Percentiles rank a stretch among this genome's conserved stretches.
Evolutionary conservation across 1,284 basidiomycete species (phyloP).

Genomic region (Moesziomyces antarcticus): DNA sequence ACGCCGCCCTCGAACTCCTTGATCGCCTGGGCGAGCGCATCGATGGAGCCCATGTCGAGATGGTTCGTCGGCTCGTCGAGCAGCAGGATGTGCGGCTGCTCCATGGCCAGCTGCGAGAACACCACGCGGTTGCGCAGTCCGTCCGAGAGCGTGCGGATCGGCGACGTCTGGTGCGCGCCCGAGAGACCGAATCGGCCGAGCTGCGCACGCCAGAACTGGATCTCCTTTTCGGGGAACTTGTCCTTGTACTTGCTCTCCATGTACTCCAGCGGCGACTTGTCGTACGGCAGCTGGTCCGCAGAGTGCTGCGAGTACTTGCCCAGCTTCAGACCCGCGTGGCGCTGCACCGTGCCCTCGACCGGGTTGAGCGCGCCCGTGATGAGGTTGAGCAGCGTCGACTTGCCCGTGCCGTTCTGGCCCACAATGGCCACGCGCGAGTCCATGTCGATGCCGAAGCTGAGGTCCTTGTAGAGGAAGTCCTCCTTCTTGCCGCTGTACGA

Average conservation of each 20-base stretch:
- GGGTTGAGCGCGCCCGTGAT: conserved; percentile 88
- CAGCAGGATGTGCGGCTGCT: conserved; percentile 69
- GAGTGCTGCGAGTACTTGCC: conserved; percentile 93
- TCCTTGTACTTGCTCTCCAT: conserved; percentile 74
- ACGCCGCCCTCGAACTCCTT: conserved; percentile 98
- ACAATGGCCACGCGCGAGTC: conserved; percentile 96
- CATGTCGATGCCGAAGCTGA: conserved; percentile 88
- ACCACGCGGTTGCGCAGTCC: conserved; percentile 93
- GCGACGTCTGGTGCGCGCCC: conserved; percentile 89
- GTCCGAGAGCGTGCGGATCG: conserved; percentile 91
- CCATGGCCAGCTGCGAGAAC: conserved; percentile 80
- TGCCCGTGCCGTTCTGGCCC: conserved; percentile 97
- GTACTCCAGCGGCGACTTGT: conserved; percentile 91
- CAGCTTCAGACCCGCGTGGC: conserved; percentile 91
- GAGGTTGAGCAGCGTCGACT: conserved; percentile 95
- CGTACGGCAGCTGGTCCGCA: conserved; percentile 96
- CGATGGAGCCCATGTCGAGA: conserved; percentile 91
- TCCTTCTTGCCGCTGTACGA: conserved; percentile 85
- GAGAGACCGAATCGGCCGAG: conserved; percentile 95
- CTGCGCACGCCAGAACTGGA: conserved; percentile 91
- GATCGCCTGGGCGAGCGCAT: conserved; percentile 91
- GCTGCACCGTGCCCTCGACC: conserved; percentile 83
- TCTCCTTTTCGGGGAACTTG: conserved; percentile 95
- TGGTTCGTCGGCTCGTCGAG: conserved; percentile 82
- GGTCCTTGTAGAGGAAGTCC: conserved; percentile 86